Percentiles rank a stretch among this genome's conserved stretches.
phyloP scores from a whole-genome alignment of 2,329 filamentous ascomycete genomes.

The Aspergillus pseudonomiae region DNA sequence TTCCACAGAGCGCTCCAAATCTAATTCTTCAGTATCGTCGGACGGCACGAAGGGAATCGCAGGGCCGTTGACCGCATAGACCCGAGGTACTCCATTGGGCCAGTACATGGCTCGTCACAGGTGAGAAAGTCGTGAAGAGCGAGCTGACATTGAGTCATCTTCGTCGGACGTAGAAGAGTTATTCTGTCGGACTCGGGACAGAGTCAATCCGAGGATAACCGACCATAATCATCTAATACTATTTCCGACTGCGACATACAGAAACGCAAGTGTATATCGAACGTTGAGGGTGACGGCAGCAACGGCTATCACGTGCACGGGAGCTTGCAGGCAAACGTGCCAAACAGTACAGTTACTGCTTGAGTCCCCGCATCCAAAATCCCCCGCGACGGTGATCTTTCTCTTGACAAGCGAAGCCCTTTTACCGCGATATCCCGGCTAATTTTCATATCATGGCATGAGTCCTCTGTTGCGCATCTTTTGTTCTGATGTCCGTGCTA shows the following conservation, averaged over 20 bases:
- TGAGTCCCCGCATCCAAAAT: conserved; percentile 24
- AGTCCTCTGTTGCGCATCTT: not conserved
- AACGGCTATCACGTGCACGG: conserved; percentile 21
- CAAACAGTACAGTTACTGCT: conserved; percentile 20
- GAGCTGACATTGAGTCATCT: conserved; percentile 45
- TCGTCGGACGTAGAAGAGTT: conserved; percentile 25
- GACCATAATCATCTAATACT: conserved; percentile 26
- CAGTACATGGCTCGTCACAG: conserved; percentile 50
- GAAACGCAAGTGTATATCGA: not conserved
- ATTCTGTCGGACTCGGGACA: conserved; percentile 27
- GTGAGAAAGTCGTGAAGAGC: conserved; percentile 30
- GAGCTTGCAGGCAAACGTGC: conserved; percentile 15
- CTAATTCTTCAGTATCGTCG: conserved; percentile 28
- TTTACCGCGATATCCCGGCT: not conserved
- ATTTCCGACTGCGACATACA: conserved; percentile 9
- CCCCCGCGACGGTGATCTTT: conserved; percentile 16
- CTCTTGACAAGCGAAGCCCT: not conserved
- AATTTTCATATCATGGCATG: conserved; percentile 25
- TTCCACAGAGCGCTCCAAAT: conserved; percentile 20
- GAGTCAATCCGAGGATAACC: conserved; percentile 20
- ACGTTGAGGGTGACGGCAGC: conserved; percentile 8
- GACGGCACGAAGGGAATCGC: conserved; percentile 34
- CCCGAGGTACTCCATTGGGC: conserved; percentile 53
- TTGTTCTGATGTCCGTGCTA: not conserved
- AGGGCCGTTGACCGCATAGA: conserved; percentile 52